Evolutionary conservation across 495 filamentous ascomycete species (phyloP).

Genomic region (Xylaria palmicola): DNA sequence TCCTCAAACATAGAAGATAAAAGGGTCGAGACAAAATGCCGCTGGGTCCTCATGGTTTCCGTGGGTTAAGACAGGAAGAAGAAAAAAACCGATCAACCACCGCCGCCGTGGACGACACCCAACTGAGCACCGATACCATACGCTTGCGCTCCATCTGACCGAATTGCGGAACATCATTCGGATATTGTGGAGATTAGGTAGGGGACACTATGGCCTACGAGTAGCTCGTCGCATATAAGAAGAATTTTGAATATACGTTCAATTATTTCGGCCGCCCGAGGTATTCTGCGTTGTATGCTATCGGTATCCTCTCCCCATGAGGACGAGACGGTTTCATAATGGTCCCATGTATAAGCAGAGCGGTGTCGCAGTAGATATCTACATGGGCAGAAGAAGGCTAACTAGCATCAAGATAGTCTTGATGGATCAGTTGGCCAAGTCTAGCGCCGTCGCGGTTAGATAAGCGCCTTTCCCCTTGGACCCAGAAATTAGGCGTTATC

Average conservation of each 20-base stretch:
- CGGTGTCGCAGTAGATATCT: constrained; percentile 4
- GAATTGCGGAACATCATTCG: too few relatives aligned
- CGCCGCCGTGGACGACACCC: too few relatives aligned
- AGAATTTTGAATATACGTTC: background rate
- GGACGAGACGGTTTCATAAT: background rate
- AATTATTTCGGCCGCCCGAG: constrained; percentile 1
- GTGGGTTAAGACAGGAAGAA: too few relatives aligned
- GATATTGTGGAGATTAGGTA: too few relatives aligned
- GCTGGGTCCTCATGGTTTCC: too few relatives aligned
- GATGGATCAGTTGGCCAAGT: background rate
- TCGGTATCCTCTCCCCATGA: background rate
- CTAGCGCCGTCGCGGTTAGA: background rate
- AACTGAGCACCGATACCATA: too few relatives aligned
- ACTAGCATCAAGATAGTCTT: constrained; percentile 1
- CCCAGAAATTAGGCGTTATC: background rate
- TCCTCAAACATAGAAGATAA: too few relatives aligned
- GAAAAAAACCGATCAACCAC: too few relatives aligned
- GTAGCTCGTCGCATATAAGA: too few relatives aligned
- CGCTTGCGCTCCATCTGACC: too few relatives aligned
- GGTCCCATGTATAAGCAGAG: background rate
- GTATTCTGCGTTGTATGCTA: constrained; percentile 1
- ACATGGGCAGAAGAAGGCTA: constrained; percentile 8
- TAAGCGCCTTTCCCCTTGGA: background rate
- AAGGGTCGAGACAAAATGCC: too few relatives aligned
- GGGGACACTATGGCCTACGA: too few relatives aligned